Base-by-base conservation (phyloP, 2,329 filamentous ascomycete species). In the Periconia digitata region DNA sequence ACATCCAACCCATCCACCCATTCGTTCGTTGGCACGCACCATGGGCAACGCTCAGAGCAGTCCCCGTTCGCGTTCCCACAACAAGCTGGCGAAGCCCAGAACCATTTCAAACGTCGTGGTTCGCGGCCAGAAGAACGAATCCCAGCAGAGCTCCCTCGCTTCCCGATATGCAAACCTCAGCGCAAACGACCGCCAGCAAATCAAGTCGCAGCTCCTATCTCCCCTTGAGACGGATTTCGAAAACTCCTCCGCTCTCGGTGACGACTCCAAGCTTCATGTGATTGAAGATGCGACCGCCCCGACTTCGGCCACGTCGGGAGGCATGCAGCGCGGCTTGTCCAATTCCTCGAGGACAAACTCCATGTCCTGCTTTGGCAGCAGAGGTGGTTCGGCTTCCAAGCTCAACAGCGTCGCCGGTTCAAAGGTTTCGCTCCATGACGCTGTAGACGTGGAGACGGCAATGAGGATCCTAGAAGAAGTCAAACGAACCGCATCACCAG, bases 401-500 rank as follows among this genome's bases (percentile, higher is more conserved):
- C 53, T 66, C 43, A 48, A 47, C 24, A 60, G 58, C 40, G 43
- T 62, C 20, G 40, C 58, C 21, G 55, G 63, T 35, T 66, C 66
- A 21, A 62, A 64, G 41, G 38, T 63, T 20, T 72, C 71, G 4
- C 51, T 69, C 21, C 56, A 53, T 16, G 63, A 59, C 21, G 59
- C 64, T 35, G 59, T 66, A 16, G 36, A 48, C 8, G 66, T 76
- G 34, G 72, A 73, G 34, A 68, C 73, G 10, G 75, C 76, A 6
- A 74, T 78, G 34, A 64, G 63, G 22, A 62, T 79, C 29, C 53
- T 79, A 50, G 72, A 78, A 47, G 71, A 78, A 56, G 64, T 79
- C 48, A 75, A 74, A 59, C 77, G 74, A 59, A 76, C 66, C 37
- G 76, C 74, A 1, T 72, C 74, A 6, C 75, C 75, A 1, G 75